A percentile compares a stretch with the other conserved stretches of the same genome.
phyloP scores from a whole-genome alignment of 495 filamentous ascomycete species.

The Neurospora tetrasperma region DNA sequence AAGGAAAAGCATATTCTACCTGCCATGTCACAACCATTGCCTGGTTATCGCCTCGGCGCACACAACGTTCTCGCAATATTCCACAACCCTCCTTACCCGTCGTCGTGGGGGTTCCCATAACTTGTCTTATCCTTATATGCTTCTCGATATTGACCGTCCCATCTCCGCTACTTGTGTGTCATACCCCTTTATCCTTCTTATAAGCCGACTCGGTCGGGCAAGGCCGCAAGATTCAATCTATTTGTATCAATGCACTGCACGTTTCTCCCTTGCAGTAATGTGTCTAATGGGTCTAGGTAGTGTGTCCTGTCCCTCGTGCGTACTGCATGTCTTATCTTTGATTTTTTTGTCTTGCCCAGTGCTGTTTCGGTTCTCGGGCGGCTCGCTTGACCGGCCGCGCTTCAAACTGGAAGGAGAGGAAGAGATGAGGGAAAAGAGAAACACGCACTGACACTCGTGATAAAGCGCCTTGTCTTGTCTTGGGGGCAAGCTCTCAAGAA shows the following conservation, averaged over 20 bases:
- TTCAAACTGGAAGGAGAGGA: not conserved
- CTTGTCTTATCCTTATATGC: not conserved
- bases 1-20: not conserved
- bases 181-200: not conserved
- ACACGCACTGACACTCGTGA: not conserved
- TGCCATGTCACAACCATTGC: not conserved
- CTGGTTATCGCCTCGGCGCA: not conserved
- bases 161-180: not conserved
- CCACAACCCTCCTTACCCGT: not conserved
- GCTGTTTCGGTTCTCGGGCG: not conserved
- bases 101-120: not conserved
- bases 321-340: conserved; percentile 1
- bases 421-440: not conserved
- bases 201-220: not conserved
- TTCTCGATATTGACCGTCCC: not conserved
- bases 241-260: not conserved
- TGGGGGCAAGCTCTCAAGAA: not conserved
- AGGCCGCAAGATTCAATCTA: not conserved
- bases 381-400: not conserved
- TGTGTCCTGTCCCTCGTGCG: not conserved
- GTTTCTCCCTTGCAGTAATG: not conserved
- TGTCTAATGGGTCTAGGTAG: not conserved
- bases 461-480: not conserved
- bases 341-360: not conserved
- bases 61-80: not conserved